Base-by-base conservation (phyloP, 1,284 basidiomycete genomes). In the Agaricales sp. region DNA sequence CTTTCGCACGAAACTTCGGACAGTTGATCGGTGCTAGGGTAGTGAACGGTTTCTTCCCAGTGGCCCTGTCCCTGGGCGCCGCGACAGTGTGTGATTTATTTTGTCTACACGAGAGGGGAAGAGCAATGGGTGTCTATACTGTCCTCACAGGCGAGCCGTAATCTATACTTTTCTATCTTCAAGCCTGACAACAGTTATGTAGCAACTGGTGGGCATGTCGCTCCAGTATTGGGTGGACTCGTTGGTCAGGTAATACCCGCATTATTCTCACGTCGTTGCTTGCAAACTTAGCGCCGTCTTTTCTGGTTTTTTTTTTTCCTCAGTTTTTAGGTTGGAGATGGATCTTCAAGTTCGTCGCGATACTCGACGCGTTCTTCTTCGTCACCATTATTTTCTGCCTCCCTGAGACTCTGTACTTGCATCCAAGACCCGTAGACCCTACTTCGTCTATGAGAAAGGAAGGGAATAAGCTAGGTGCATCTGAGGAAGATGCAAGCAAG, bases 71-170 rank as follows among this genome's bases (percentile, higher is more conserved):
- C 4, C 20, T 43, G 16, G 41, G 41, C 4, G 41, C 41, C 12
- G 41, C 16, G 20, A 18, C 41, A 8, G 41, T 43, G n/a, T 16
- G n/a, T 21, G 41, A 43, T 21, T 21, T 43, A 43, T 43, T 43
- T 16, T 16, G n/a, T 16, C 20, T 43, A 11, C 41, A 43, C 16
- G 16, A 43, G 41, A 43, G 41, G 41, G 41, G 41, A 11, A 16
- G 41, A 43, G 41, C 41, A 21, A 43, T 43, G 41, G 41, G 41
- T 43, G 41, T 21, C 41, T 43, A 43, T 21, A 43, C 41, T 43
- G 41, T 43, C 20, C 16, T 43, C 6, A 16, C 26, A 30, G 26
- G 26, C 14, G 26, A 30, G 26, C 26, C 6, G 26, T 30, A 14
- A 6, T 30, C 26, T 30, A 30, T 6, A 30, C 14, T 30, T 30